Evolutionary conservation across 345 rosid genomes (phyloP).

Genomic region (Durio zibethinus): DNA sequence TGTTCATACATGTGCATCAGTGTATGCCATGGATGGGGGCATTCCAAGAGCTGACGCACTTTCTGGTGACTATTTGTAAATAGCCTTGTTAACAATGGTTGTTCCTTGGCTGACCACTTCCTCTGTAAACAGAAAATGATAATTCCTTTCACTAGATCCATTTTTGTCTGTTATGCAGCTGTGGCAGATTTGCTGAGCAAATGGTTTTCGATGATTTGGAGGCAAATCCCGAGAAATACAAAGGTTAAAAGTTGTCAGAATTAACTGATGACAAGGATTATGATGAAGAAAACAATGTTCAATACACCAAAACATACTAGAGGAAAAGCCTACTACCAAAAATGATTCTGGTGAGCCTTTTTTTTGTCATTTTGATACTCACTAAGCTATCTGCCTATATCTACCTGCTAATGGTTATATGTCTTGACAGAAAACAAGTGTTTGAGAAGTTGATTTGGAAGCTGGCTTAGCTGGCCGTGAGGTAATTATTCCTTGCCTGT

Average conservation of each 20-base stretch:
- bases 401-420: constrained; percentile 21
- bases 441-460: constrained; percentile 87
- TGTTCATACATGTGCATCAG: neutral
- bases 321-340: constrained; percentile 63
- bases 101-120: neutral
- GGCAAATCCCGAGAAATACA: constrained; percentile 78
- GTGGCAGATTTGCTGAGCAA: constrained; percentile 96
- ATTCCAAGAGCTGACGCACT: neutral
- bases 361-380: neutral
- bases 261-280: constrained; percentile 71
- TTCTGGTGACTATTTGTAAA: neutral
- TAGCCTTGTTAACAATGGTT: neutral
- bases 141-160: neutral
- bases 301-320: constrained; percentile 52
- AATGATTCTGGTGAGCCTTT: constrained; percentile 56
- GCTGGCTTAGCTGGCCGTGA: constrained; percentile 85
- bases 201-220: constrained; percentile 87
- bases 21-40: neutral
- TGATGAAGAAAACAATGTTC: constrained; percentile 61
- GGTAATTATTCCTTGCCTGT: constrained; percentile 39
- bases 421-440: constrained; percentile 72
- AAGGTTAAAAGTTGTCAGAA: constrained; percentile 74
- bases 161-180: constrained; percentile 46
- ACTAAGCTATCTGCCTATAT: neutral
- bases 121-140: neutral